phyloP scores from a whole-genome alignment of 352 stramenopile genomes.

The Pythium scleroteichum region DNA sequence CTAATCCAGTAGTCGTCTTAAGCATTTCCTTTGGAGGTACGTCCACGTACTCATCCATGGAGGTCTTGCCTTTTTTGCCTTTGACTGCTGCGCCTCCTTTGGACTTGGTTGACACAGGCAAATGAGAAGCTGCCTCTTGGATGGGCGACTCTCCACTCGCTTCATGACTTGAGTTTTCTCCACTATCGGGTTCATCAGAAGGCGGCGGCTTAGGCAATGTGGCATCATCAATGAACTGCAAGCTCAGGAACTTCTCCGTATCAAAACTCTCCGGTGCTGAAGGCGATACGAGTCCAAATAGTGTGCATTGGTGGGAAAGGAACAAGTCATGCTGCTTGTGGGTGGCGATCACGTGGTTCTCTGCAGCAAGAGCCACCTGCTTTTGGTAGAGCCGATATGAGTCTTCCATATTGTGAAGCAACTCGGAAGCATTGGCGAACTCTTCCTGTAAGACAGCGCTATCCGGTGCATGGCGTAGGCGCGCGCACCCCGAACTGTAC shows the following conservation, averaged over 20 bases:
- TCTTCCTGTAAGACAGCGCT: conserved; percentile 50
- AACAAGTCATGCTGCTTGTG: conserved; percentile 50
- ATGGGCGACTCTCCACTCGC: not conserved
- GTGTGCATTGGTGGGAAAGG: conserved; percentile 41
- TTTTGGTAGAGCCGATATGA: conserved; percentile 80
- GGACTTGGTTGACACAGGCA: not conserved
- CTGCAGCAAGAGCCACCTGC: conserved; percentile 39
- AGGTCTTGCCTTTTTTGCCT: conserved; percentile 10
- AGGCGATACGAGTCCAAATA: conserved; percentile 42
- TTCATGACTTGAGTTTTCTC: conserved; percentile 10
- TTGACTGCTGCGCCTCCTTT: not conserved
- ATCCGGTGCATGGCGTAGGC: conserved; percentile 75
- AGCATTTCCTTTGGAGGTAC: conserved; percentile 26
- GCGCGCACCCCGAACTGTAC: conserved; percentile 49
- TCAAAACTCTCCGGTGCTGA: conserved; percentile 25
- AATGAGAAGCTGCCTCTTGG: conserved; percentile 1
- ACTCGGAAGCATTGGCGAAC: conserved; percentile 48
- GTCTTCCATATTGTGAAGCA: conserved; percentile 71
- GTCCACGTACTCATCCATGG: conserved; percentile 29
- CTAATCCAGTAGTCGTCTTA: conserved; percentile 19
- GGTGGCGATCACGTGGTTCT: conserved; percentile 55
- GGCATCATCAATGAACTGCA: conserved; percentile 45
- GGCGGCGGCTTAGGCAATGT: conserved; percentile 7
- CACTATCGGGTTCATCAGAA: conserved; percentile 1
- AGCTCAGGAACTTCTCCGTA: conserved; percentile 53